Evolutionary conservation across 371 early-diverging fungal species (phyloP).

Genomic region (Lichtheimia hyalospora): DNA sequence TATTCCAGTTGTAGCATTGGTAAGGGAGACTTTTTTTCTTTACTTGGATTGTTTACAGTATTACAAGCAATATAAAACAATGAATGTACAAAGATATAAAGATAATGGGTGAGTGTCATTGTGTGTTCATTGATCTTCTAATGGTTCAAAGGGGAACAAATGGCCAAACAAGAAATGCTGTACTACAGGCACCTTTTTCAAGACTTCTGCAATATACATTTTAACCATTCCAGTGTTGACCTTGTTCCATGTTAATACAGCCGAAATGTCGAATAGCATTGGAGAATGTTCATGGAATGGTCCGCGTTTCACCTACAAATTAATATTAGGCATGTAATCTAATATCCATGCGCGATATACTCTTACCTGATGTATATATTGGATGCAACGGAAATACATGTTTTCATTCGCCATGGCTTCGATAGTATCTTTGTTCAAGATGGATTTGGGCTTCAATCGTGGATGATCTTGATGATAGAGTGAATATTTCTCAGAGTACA

Average conservation of each 20-base stretch:
- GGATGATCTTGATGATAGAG: constrained; percentile 44
- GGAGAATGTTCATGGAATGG: constrained; percentile 88
- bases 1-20: too few species aligned
- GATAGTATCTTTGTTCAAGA: constrained; percentile 67
- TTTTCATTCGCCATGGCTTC: constrained; percentile 73
- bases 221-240: constrained; percentile 94
- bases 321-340: too few species aligned
- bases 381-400: constrained; percentile 87
- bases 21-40: too few species aligned
- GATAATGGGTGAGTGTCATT: too few species aligned
- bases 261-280: constrained; percentile 92
- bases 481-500: background rate
- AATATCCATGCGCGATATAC: too few species aligned
- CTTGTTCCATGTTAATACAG: constrained; percentile 84
- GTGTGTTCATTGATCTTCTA: background rate
- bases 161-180: constrained; percentile 96
- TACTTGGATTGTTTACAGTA: too few species aligned
- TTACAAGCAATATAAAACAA: too few species aligned
- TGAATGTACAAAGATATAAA: too few species aligned
- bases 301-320: constrained; percentile 57
- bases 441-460: constrained; percentile 71
- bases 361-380: constrained; percentile 74
- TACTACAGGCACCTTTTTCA: constrained; percentile 94
- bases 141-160: constrained; percentile 49
- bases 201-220: constrained; percentile 96